These are phyloP conservation scores for Peniophora sp. DNA, from an alignment of 1,284 basidiomycete species.

Conservation along the genomic window DNA sequence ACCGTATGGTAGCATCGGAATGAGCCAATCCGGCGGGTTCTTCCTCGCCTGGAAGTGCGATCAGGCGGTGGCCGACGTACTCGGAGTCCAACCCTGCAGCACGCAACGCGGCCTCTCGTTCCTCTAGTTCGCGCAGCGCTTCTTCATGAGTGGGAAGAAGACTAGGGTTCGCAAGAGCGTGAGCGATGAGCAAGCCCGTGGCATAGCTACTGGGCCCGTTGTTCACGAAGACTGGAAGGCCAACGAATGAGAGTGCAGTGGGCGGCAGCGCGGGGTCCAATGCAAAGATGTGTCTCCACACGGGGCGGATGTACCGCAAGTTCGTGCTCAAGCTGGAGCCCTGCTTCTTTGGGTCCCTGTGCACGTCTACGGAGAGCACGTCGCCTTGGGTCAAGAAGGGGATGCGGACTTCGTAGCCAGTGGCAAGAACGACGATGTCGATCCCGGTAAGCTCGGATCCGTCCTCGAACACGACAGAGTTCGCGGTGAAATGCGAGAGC, in stretches of 20 bases:
- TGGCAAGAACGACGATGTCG: slow-evolving; percentile 42
- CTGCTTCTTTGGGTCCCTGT: slow-evolving; percentile 3
- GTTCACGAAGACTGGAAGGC: slow-evolving; percentile 34
- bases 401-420: slow-evolving; percentile 44
- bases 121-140: slow-evolving; percentile 32
- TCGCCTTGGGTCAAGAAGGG: slow-evolving; percentile 41
- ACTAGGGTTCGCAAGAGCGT: slow-evolving; percentile 33
- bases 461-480: slow-evolving; percentile 38
- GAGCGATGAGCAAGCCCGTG: slow-evolving; percentile 38
- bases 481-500: slow-evolving; percentile 38
- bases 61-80: slow-evolving; percentile 37
- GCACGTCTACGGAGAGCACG: slow-evolving; percentile 17
- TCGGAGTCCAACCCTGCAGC: slow-evolving; percentile 39
- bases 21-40: slow-evolving; percentile 31
- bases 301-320: slow-evolving; percentile 44
- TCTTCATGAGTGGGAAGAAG: slow-evolving; percentile 31
- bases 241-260: slow-evolving; percentile 47
- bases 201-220: slow-evolving; percentile 45
- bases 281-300: slow-evolving; percentile 45
- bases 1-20: slow-evolving; percentile 37
- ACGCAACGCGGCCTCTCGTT: slow-evolving; percentile 30
- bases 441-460: slow-evolving; percentile 29
- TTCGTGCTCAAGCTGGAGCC: slow-evolving; percentile 32
- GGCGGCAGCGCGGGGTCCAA: slow-evolving; percentile 36
- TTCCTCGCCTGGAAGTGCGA: slow-evolving; percentile 19